phyloP scores from a whole-genome alignment of 108 stramenopile genomes.

The Fragilariopsis cylindrus region DNA sequence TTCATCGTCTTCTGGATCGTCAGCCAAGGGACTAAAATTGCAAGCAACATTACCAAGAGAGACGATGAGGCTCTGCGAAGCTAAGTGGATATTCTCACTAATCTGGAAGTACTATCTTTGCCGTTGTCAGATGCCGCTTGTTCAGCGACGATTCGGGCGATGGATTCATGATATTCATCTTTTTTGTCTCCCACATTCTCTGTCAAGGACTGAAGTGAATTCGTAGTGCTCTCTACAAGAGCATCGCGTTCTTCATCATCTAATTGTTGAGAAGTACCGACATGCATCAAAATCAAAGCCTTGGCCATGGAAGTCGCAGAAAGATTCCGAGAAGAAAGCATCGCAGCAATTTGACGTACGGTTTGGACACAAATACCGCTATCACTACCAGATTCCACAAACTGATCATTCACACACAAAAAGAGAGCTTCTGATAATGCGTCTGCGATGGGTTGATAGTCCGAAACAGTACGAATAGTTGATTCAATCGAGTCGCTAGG shows the following conservation, averaged over 20 bases:
- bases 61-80: conserved; percentile 56
- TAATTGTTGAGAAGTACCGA: conserved; percentile 38
- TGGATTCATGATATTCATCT: conserved; percentile 20
- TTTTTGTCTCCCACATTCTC: not conserved
- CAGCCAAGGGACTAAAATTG: conserved; percentile 47
- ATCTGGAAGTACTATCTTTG: conserved; percentile 27
- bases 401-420: conserved; percentile 53
- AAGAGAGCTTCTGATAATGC: conserved; percentile 55
- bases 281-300: conserved; percentile 65
- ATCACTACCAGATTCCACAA: conserved; percentile 33
- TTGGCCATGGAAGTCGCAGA: conserved; percentile 37
- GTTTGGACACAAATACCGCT: conserved; percentile 45
- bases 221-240: conserved; percentile 26
- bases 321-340: conserved; percentile 32
- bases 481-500: conserved; percentile 36
- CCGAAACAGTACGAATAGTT: conserved; percentile 53
- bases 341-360: conserved; percentile 47
- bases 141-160: conserved; percentile 22
- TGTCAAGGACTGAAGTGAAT: conserved; percentile 11
- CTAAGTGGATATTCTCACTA: conserved; percentile 48
- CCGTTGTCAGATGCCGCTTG: not conserved
- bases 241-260: conserved; percentile 35
- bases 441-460: conserved; percentile 50
- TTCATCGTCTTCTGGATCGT: conserved; percentile 63
- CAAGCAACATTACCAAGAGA: conserved; percentile 64